Evolutionary conservation across 306 rosid genomes (phyloP).

Genomic region (Fragaria nilgerrensis): DNA sequence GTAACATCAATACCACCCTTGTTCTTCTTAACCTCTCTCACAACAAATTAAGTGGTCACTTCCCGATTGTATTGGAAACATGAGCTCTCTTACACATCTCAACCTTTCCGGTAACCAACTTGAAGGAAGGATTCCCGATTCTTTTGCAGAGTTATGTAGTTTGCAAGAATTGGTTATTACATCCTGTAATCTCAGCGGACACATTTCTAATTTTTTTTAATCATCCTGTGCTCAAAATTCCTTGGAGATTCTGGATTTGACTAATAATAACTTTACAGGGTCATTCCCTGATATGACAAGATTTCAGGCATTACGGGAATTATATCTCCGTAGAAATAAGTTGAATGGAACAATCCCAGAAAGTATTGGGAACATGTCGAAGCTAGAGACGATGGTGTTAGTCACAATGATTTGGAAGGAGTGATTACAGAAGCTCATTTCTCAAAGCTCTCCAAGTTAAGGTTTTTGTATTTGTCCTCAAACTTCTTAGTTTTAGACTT

Average conservation of each 20-base stretch:
- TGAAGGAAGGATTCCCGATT: not conserved
- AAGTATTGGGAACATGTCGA: not conserved
- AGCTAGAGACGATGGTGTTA: not conserved
- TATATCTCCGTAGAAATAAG: not conserved
- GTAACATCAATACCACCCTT: not conserved
- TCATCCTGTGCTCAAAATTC: too few species aligned
- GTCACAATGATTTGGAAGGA: not conserved
- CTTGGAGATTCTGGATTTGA: too few species aligned
- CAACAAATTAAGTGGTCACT: not conserved
- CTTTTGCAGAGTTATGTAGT: not conserved
- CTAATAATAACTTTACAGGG: too few species aligned
- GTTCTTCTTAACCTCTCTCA: not conserved
- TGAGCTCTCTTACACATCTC: not conserved
- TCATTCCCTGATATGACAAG: too few species aligned
- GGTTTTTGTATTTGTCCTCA: not conserved
- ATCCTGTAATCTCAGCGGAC: not conserved
- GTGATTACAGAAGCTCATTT: not conserved
- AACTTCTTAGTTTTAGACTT: not conserved
- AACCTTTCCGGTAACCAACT: not conserved
- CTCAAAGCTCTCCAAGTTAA: not conserved
- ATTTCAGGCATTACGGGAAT: too few species aligned
- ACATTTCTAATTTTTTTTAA: not conserved
- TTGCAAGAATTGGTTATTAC: fast-evolving
- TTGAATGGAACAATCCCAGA: not conserved
- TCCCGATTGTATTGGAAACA: not conserved